Evolutionary conservation across 306 rosid species (phyloP).

Genomic region (Trifolium pratense): DNA sequence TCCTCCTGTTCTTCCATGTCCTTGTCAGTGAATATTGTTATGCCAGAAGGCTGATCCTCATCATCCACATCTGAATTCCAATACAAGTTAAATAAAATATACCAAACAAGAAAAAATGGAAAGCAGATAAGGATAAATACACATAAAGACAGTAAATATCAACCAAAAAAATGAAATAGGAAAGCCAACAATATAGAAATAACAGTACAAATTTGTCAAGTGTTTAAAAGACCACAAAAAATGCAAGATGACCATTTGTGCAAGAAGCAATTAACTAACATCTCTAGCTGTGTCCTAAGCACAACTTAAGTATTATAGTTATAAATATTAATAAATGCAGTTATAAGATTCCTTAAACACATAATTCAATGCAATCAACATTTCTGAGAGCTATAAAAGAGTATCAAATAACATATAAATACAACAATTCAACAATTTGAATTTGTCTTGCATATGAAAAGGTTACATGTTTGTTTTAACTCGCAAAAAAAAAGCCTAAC

Average conservation of each 20-base stretch:
- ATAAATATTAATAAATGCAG: neutral
- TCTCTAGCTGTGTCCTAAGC: constrained; percentile 13
- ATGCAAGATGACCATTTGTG: neutral
- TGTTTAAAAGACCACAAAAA: neutral
- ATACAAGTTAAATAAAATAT: neutral
- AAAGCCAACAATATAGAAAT: neutral
- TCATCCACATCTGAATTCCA: constrained; percentile 69
- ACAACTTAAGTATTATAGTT: neutral
- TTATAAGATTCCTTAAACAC: constrained; percentile 13
- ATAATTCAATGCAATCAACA: constrained; percentile 11
- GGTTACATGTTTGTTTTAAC: constrained; percentile 16
- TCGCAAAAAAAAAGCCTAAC: constrained; percentile 18
- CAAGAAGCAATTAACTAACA: neutral
- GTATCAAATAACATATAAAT: constrained; percentile 14
- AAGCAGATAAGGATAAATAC: neutral
- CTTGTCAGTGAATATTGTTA: constrained; percentile 68
- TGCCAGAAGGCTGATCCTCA: constrained; percentile 93
- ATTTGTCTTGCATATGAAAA: constrained; percentile 8
- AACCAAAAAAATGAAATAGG: neutral
- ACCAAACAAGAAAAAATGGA: constrained; percentile 24
- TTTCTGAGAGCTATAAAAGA: neutral
- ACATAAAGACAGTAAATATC: neutral
- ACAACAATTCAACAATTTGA: constrained; percentile 29
- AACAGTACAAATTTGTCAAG: neutral
- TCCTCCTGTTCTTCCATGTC: constrained; percentile 82